Evolutionary conservation across 352 stramenopile species (phyloP).

Genomic region (Globisporangium carolinianum): DNA sequence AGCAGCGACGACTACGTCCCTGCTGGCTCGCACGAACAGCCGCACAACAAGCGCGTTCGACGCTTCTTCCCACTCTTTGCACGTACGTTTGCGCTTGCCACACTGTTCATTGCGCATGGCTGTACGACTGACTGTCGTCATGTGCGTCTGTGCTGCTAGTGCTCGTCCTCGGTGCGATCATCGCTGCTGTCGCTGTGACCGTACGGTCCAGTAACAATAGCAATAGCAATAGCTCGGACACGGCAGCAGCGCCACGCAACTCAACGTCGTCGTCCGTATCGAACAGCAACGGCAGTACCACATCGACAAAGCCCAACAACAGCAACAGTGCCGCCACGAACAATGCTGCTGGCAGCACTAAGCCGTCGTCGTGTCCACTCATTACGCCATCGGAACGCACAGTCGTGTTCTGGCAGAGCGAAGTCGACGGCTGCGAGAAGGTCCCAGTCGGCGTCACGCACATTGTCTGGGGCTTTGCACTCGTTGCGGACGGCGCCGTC

Average conservation of each 20-base stretch:
- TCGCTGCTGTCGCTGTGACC: constrained; percentile 31
- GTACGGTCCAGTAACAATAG: constrained; percentile 15
- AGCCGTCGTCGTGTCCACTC: constrained; percentile 15
- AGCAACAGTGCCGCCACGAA: constrained; percentile 1
- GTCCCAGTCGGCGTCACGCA: constrained; percentile 66
- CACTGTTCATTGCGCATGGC: background rate
- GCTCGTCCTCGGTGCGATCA: constrained; percentile 25
- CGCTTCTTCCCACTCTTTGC: constrained; percentile 13
- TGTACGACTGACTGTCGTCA: background rate
- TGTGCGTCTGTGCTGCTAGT: constrained; percentile 9
- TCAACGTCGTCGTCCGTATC: background rate
- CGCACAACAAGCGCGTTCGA: constrained; percentile 4
- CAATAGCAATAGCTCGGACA: constrained; percentile 4
- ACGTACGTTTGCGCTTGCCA: background rate
- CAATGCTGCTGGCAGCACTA: background rate
- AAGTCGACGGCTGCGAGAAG: constrained; percentile 63
- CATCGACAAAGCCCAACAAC: constrained; percentile 1
- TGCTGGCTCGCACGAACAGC: constrained; percentile 6
- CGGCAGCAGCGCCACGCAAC: background rate
- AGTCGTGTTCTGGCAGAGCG: constrained; percentile 76
- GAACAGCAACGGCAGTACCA: constrained; percentile 3
- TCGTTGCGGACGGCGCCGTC: constrained; percentile 43
- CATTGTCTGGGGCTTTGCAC: constrained; percentile 68
- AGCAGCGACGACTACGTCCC: constrained; percentile 11
- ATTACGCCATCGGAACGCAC: constrained; percentile 44